Base-by-base conservation (phyloP, 176 grass and related monocot species). In the Canna indica region DNA sequence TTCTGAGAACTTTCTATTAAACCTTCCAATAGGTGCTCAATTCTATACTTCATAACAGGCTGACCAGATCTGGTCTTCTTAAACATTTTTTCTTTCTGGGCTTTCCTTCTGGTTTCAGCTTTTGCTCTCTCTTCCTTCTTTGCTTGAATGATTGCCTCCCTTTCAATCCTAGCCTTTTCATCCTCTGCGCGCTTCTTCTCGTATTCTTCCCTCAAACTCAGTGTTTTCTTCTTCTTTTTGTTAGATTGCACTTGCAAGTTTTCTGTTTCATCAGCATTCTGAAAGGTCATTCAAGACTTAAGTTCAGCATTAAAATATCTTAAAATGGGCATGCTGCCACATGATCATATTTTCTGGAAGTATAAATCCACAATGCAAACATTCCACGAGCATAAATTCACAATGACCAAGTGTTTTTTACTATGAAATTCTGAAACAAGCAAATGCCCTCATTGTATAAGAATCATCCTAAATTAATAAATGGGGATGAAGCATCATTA, bases 21-120 rank as follows among this genome's bases (percentile, higher is more conserved):
- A 67, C 84, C 85, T 72, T 93, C 86, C 29, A 99, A 59, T 26
- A 93, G 82, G 70, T 93, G 94, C 70, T 93, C 54, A 5, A 99
- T 99, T 63, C 90, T 87, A 78, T 90, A 90, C 61, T 85, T 88
- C 89, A 99, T 90, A 30, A 88, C 78, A 53, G 89, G 94, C 22
- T 93, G 94, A 25, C 94, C 94, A 0, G 77, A 99, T 34, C 86
- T 85, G 1, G 94, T 99, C 76, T 87, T 99, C 80, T 84, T 99
- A 48, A 99, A 90, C 90, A 93, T 93, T 60, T 88, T 99, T 42
- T 81, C 82, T 77, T 27, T 93, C 76, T 84, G 62, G 5, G 83
- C 72, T 68, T 82, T 88, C 34, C 84, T 74, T 72, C 75, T 99
- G 0, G 56, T 70, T 74, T 99, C 86, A 11, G 86, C 77, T 59